Evolutionary conservation across 768 basidiomycete genomes (phyloP), one percentile per base, ranked within the genome.

Genomic region (Serendipita sp.): DNA sequence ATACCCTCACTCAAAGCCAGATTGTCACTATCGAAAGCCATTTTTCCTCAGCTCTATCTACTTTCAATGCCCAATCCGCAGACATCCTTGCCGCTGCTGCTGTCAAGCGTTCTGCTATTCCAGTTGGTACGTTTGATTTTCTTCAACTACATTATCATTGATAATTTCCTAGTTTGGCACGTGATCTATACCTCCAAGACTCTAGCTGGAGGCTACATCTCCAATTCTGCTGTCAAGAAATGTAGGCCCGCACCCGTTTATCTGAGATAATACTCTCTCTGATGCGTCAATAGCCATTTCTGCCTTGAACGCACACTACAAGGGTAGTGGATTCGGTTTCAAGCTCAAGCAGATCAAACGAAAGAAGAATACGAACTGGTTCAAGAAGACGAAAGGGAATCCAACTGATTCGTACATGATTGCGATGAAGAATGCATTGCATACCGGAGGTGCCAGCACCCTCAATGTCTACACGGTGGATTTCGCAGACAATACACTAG

Each of bases 121-220:
- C 37, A 50, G 16, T 50, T 50, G 48, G 48, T 50, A 16, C n/a
- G 48, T 50, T 6, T 16, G n/a, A 18, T 50, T 5, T 31, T 4
- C 16, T 50, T 8, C 8, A 4, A 6, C 29, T 50, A 4, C n/a
- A 16, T 8, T 16, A 5, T n/a, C 29, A 18, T 2, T 50, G 6
- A 50, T 50, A n/a, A 31, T 18, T 8, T 50, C 8, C 73, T 80
- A 64, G 81, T 81, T 29, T 75, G 81, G 31, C 81, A 76, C 72
- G 80, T 82, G 72, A 81, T 81, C 27, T 82, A 81, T 77, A 48
- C 44, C 44, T 45, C 45, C 50, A 48, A 45, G 33, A 27, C 48
- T n/a, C 8, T 50, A 6, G 18, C 48, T 18, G 48, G 48, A 31
- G 48, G 48, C 18, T 50, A 50, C 48, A 50, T 50, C 8, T 18